Evolutionary conservation across 202 grass and related monocot species (phyloP), one percentile per base, ranked within the genome.

Genomic region (Carex arenaria): DNA sequence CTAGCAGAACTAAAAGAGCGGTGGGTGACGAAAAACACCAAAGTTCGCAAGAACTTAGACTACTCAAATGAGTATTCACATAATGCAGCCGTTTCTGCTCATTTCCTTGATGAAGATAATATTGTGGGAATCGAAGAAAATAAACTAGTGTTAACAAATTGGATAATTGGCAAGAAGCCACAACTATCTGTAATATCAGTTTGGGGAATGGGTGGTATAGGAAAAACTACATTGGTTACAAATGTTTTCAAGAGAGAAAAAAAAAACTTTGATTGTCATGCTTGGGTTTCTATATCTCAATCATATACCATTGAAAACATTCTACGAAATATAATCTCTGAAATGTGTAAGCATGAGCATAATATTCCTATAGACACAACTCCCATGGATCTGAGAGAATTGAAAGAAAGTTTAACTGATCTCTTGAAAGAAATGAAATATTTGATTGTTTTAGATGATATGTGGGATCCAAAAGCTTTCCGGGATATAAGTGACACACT

Each of bases 251-350:
- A 13, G 14, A 83, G 85, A n/a, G 69, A 71, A 13, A 80, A 51
- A 56, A 64, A 34, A 10, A 89, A 89, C 0, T 89, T 89, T 77
- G 87, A 89, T 28, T 85, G 78, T 20, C 9, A 67, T 12, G 79
- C 82, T 7, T 88, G 87, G 87, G 55, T 88, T 84, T 82, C 75
- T 32, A 85, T 88, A 64, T 88, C 87, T 28, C 77, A 89, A 23
- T 73, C 87, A 18, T 83, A 86, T 26, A 26, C 60, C 0, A 75
- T 15, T 61, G 43, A 67, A 20, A 64, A 70, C 63, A 75, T 89
- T 19, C 61, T 85, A 8, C 26, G 12, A 7, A 53, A 36, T 22
- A 59, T 89, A 53, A 43, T 80, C 17, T 45, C 2, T 20, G 69
- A 89, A 65, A 34, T 85, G 7, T 78, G 17, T 17, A 78, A 14